Evolutionary conservation across 202 grass and related monocot species (phyloP), one percentile per base, ranked within the genome.

Genomic region (Zizania palustris): DNA sequence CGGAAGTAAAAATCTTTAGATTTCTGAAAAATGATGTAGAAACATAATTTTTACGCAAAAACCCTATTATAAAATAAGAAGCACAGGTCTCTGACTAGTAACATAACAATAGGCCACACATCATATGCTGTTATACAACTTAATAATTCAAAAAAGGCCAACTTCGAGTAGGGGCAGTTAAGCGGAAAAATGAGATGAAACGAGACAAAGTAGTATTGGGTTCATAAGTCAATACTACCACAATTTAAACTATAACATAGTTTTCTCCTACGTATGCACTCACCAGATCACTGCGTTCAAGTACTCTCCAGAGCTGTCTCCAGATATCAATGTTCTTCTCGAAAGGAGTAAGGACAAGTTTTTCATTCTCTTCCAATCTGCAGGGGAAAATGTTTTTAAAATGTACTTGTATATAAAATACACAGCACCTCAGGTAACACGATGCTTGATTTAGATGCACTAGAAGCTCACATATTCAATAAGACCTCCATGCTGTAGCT

Each of bases 261-360:
- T 39, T 35, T 79, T 78, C 37, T 59, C 15, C 45, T 54, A 67
- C 45, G 59, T 40, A 79, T 20, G 40, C 67, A 83, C 85, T 78
- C 18, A 89, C 87, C 73, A 85, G 73, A 69, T 98, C 89, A 75
- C 95, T 98, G 65, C 87, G 83, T 69, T 98, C 96, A 55, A 98
- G 91, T 40, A 98, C 96, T 90, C 89, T 88, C 96, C 91, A 98
- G 14, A 98, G 89, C 72, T 98, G 96, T 76, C 96, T 95, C 91
- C 96, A 98, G 49, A 94, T 90, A 63, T 92, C 96, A 80, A 98
- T 80, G 38, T 98, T 95, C 81, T 95, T 98, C 80, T 98, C 91
- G 76, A 88, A 98, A n/a, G 95, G 96, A 21, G 95, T 94, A 74
- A 94, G 80, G 16, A 97, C 74, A 82, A 94, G 91, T 46, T 83